These are phyloP conservation scores for Sugiyamaella smithiae DNA, from an alignment of 805 yeast species.

Conservation along the genomic window DNA sequence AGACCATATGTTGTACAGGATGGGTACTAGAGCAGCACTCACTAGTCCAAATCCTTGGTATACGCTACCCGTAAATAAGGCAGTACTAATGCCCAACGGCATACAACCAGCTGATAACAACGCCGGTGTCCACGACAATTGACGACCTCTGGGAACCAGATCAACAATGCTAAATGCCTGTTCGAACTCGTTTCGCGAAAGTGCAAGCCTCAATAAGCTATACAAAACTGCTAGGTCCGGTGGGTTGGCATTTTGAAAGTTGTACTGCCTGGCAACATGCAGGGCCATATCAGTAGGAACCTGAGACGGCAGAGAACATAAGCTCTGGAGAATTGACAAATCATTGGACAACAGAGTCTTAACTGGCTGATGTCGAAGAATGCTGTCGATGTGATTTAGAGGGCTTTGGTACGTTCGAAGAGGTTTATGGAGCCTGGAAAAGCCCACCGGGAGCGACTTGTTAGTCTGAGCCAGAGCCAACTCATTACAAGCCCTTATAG, in stretches of 20 bases:
- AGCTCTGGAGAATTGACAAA: neutral
- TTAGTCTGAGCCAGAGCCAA: neutral
- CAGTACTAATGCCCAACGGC: no score
- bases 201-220: neutral
- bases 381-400: neutral
- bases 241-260: neutral
- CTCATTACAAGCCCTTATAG: conserved; percentile 7
- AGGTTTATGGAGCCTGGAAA: neutral
- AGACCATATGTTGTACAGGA: no score
- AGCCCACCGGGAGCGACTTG: neutral
- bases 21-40: no score
- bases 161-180: conserved; percentile 7
- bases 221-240: neutral
- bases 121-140: no score
- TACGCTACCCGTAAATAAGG: no score
- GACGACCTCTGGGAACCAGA: no score
- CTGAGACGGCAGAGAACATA: neutral
- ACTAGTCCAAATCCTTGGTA: no score
- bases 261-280: neutral
- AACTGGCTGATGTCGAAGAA: conserved; percentile 4
- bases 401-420: neutral
- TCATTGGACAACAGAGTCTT: neutral
- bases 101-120: no score
- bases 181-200: neutral
- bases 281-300: neutral